These are phyloP conservation scores for Aspergillus homomorphus DNA, from an alignment of 495 filamentous ascomycete genomes.

Conservation along the genomic window DNA sequence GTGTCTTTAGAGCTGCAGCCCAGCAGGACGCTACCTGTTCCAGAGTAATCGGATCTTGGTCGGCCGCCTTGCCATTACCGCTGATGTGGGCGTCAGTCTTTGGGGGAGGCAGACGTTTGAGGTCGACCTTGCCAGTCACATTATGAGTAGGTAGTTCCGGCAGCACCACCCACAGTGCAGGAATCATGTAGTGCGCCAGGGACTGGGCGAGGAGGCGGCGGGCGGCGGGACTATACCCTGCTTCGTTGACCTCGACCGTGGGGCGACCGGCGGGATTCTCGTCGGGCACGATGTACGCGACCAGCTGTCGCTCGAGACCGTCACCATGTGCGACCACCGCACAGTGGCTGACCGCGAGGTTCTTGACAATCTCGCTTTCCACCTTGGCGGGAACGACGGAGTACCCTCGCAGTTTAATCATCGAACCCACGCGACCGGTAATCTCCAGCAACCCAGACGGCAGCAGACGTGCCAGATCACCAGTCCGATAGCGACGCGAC, in stretches of 20 bases:
- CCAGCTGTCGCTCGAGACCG: constrained; percentile 60
- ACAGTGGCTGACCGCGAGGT: constrained; percentile 58
- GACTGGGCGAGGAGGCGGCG: constrained; percentile 51
- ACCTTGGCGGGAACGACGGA: constrained; percentile 79
- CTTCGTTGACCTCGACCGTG: constrained; percentile 52
- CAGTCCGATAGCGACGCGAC: constrained; percentile 73
- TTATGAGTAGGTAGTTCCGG: constrained; percentile 59
- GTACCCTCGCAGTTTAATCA: constrained; percentile 79
- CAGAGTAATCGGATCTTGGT: constrained; percentile 51
- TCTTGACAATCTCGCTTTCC: constrained; percentile 57
- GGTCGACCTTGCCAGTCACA: constrained; percentile 66
- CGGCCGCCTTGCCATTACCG: constrained; percentile 32
- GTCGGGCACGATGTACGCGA: constrained; percentile 65
- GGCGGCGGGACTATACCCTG: constrained; percentile 56
- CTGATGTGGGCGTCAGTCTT: constrained; percentile 35
- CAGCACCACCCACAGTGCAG: constrained; percentile 61
- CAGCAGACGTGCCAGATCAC: constrained; percentile 72
- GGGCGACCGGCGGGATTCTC: constrained; percentile 48
- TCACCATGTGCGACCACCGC: constrained; percentile 61
- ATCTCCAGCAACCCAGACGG: constrained; percentile 72
- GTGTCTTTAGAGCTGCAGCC: constrained; percentile 56
- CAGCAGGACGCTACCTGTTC: constrained; percentile 57
- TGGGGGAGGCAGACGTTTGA: constrained; percentile 58
- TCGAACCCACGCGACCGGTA: constrained; percentile 72
- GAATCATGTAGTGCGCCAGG: constrained; percentile 72